Base-by-base conservation (phyloP, 495 filamentous ascomycete genomes). In the Aspergillus egyptiacus region DNA sequence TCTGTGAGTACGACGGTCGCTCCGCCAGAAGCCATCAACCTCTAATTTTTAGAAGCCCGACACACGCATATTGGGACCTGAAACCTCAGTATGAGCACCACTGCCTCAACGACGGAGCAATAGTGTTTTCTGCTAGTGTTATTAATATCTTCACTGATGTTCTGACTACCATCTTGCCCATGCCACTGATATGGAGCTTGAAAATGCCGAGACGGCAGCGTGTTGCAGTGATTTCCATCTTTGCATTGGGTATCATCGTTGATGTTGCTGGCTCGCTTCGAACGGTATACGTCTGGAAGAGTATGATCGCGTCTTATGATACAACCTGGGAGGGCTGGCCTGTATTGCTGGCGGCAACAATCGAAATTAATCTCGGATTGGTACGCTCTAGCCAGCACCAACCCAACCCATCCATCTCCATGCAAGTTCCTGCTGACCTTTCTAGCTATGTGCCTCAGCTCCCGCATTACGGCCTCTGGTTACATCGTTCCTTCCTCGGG, bases 111-210 rank as follows among this genome's bases (percentile, higher is more conserved):
- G 70, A 75, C 37, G 64, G 64, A 6, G 66, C 55, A 5, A 65
- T 75, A 43, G 69, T 82, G 14, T 70, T 82, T 31, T 67, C 68
- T 2, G 73, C 68, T 9, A 80, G 78, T 41, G 66, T 81, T 19
- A 70, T 83, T 57, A 83, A 85, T 55, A 78, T 76, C 18, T 53
- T 76, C 27, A 80, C 78, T 14, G 83, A 85, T 52, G 72, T 84
- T 37, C 37, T 78, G 1, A 69, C 72, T 17, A 78, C 81, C 0
- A 56, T 78, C 8, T 53, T 85, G 1, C 82, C 83, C 0, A 80
- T 85, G 51, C 74, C 76, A n/a, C 67, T 79, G 28, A 71, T 80
- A 25, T 71, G 75, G 68, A 67, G 71, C 9, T 59, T 85, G 18
- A 70, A 78, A 30, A 64, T 85, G 43, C 75, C 79, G 20, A 30